Evolutionary conservation across 106 monocot genomes (phyloP).

Genomic region (Dioscorea dumetorum): DNA sequence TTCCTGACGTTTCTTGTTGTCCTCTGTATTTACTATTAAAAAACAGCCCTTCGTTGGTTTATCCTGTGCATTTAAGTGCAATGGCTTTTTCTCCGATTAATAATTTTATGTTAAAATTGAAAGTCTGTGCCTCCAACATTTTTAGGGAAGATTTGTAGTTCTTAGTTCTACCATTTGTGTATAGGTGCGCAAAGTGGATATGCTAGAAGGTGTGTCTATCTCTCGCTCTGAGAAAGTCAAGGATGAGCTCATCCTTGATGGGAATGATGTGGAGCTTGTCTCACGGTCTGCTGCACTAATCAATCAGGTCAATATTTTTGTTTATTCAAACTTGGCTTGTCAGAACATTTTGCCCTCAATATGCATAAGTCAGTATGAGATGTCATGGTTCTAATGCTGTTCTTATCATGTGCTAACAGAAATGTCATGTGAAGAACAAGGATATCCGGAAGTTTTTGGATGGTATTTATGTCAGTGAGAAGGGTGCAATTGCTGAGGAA

Average conservation of each 20-base stretch:
- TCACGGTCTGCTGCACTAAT: constrained; percentile 83
- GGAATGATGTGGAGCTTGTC: constrained; percentile 83
- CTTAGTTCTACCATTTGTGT: not conserved
- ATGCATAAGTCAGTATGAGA: too few species aligned
- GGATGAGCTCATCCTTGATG: constrained; percentile 85
- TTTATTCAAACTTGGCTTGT: too few species aligned
- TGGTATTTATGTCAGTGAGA: constrained; percentile 75
- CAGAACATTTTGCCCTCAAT: too few species aligned
- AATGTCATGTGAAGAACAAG: constrained; percentile 76
- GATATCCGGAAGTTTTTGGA: constrained; percentile 70
- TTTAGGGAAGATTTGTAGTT: too few species aligned
- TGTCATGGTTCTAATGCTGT: too few species aligned
- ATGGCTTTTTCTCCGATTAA: too few species aligned
- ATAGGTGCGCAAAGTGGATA: constrained; percentile 79
- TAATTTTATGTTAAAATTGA: too few species aligned
- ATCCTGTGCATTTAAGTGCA: too few species aligned
- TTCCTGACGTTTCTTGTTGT: too few species aligned
- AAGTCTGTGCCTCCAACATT: too few species aligned
- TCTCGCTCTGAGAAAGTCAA: constrained; percentile 79
- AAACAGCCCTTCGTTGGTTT: too few species aligned
- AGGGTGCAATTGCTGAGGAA: constrained; percentile 34
- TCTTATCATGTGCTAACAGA: constrained; percentile 21
- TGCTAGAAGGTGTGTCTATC: constrained; percentile 67
- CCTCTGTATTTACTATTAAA: too few species aligned
- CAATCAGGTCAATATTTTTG: constrained; percentile 44